A percentile compares a stretch with the other conserved stretches of the same genome.
Conservation (phyloP, 345 rosid genomes). For the Linum usitatissimum region DNA sequence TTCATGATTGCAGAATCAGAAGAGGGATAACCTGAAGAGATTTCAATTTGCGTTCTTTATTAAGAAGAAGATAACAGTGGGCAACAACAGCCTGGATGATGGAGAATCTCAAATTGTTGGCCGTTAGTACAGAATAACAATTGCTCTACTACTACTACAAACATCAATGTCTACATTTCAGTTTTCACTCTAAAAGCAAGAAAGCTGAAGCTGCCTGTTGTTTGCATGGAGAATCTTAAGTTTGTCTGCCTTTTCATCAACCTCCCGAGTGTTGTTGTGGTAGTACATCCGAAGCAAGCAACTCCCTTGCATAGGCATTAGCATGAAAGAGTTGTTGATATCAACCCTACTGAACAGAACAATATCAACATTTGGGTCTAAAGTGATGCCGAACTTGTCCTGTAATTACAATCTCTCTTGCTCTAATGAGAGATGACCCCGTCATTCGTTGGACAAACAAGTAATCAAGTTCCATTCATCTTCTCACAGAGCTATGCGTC, state of each 20-base stretch:
- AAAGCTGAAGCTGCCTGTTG: background rate
- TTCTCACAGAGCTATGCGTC: background rate
- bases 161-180: background rate
- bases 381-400: no score
- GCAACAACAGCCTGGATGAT: no score
- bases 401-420: no score
- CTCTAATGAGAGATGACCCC: no score
- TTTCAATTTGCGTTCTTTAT: background rate
- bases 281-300: background rate
- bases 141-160: background rate
- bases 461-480: no score
- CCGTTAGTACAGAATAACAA: background rate
- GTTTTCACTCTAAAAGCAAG: background rate
- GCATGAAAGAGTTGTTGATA: background rate
- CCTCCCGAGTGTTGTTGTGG: background rate
- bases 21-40: background rate
- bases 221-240: background rate
- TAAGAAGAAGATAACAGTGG: background rate
- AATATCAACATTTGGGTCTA: no score
- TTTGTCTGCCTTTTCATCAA: background rate
- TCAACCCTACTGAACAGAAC: background rate
- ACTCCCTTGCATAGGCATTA: background rate
- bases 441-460: background rate
- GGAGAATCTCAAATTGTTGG: background rate
- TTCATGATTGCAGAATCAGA: slow-evolving; percentile 1